Conservation (phyloP, 1,284 basidiomycete species). For the Lignosus rhinocerotis region DNA sequence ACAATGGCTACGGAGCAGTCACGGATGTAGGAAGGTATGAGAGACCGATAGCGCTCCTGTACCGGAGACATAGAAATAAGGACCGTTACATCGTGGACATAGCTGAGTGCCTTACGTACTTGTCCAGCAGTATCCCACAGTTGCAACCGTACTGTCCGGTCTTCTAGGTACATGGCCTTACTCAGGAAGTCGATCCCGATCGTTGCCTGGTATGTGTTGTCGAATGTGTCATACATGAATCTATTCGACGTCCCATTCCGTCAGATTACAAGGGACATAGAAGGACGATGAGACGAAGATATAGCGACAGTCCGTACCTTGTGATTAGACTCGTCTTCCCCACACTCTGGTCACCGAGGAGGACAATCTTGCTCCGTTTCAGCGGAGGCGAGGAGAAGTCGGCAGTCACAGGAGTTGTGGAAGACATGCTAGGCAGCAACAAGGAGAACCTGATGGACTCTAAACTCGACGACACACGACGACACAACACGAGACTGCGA, state of each 20-base stretch:
- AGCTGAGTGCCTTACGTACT: constrained; percentile 45
- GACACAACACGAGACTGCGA: neutral
- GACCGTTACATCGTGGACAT: constrained; percentile 1
- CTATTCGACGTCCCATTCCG: constrained; percentile 40
- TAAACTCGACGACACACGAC: neutral
- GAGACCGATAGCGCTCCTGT: constrained; percentile 94
- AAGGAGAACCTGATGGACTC: neutral
- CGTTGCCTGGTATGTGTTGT: constrained; percentile 99
- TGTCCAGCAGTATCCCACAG: constrained; percentile 99
- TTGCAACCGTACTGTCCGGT: constrained; percentile 96
- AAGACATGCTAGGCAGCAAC: constrained; percentile 29
- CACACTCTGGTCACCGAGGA: constrained; percentile 91
- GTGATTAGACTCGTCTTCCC: constrained; percentile 99
- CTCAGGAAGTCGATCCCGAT: constrained; percentile 99
- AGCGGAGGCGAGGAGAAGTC: constrained; percentile 85
- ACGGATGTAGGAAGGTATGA: constrained; percentile 99
- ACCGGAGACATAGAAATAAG: neutral
- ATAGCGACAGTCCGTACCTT: constrained; percentile 50
- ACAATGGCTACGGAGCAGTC: constrained; percentile 99
- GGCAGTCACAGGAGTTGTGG: constrained; percentile 68
- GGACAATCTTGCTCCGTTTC: constrained; percentile 95
- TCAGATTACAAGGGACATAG: neutral
- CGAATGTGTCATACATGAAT: constrained; percentile 99
- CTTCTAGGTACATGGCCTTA: constrained; percentile 99
- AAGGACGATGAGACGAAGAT: neutral